Base-by-base conservation (phyloP, 1,284 basidiomycete species). In the Ustilago shanxiensis region DNA sequence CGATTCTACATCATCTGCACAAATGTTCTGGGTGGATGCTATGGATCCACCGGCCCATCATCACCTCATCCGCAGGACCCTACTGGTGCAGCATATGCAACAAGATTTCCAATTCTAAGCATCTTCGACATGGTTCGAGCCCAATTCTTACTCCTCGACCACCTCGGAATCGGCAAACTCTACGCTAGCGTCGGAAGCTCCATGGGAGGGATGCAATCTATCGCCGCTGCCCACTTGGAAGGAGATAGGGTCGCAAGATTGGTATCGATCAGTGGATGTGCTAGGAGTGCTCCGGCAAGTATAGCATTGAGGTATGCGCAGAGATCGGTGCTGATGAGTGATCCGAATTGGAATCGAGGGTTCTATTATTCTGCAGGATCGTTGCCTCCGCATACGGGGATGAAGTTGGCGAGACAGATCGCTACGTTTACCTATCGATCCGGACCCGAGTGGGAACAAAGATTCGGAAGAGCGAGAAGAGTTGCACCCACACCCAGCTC, bases 401-500 rank as follows among this genome's bases (percentile, higher is more conserved):
- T 99, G 95, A 99, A 99, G 87, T 90, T 99, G 35, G 97, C 96
- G 18, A 90, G 96, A 72, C 96, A 99, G 88, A 98, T 99, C 79
- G 97, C 97, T 6, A 99, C 97, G 0, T 98, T 99, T 85, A 99
- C 97, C 0, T 99, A 99, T 87, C 92, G 97, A 28, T 98, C 95
- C 9, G 97, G 97, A 1, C 96, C 97, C 5, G 96, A 99, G 87
- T 99, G 96, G 96, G 97, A 99, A 87, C 90, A 93, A 82, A 91
- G 97, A 13, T 99, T 99, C 84, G 95, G 94, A 2, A 91, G 96
- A 35, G 90, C 92, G 80, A 72, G 94, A 50, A 89, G 91, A 20
- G 63, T 76, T 9, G 61, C 59, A 5, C 8, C 37, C 2, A 7
- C 39, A 13, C 13, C 37, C 13, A 37, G 9, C 35, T 10, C 13